A percentile compares a stretch with the other conserved stretches of the same genome.
phyloP scores from a whole-genome alignment of 495 filamentous ascomycete genomes.

The Cercophora sp. region DNA sequence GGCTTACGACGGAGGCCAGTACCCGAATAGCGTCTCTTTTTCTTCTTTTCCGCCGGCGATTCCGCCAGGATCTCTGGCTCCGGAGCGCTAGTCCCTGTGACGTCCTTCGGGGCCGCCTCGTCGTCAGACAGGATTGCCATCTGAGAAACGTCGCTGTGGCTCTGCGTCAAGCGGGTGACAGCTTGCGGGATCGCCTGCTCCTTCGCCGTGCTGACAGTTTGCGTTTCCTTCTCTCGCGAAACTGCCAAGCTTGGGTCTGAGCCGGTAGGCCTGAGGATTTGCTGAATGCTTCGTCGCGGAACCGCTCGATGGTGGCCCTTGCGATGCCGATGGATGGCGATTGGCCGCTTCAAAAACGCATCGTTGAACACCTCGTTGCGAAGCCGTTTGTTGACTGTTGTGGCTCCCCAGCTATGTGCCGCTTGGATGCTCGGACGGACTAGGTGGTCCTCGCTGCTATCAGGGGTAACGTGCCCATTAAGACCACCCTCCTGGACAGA shows the following conservation, averaged over 20 bases:
- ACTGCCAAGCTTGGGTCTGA: conserved; percentile 28
- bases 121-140: conserved; percentile 13
- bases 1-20: conserved; percentile 69
- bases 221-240: conserved; percentile 12
- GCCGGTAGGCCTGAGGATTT: conserved; percentile 29
- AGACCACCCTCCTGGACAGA: conserved; percentile 11
- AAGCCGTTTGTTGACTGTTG: conserved; percentile 81
- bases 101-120: conserved; percentile 36
- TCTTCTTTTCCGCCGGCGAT: conserved; percentile 32
- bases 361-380: conserved; percentile 92
- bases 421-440: conserved; percentile 40
- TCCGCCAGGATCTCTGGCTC: conserved; percentile 46
- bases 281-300: conserved; percentile 40
- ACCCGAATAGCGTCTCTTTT: conserved; percentile 71
- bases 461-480: conserved; percentile 1
- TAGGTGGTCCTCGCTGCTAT: background rate
- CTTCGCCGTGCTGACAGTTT: background rate
- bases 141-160: conserved; percentile 30
- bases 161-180: conserved; percentile 21
- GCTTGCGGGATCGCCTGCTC: conserved; percentile 11
- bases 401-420: conserved; percentile 89
- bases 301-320: conserved; percentile 61
- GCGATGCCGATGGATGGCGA: conserved; percentile 54
- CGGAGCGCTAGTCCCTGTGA: conserved; percentile 53
- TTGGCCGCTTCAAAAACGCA: conserved; percentile 81